Evolutionary conservation across 352 stramenopile species (phyloP).

Genomic region (Pythium aquatile): DNA sequence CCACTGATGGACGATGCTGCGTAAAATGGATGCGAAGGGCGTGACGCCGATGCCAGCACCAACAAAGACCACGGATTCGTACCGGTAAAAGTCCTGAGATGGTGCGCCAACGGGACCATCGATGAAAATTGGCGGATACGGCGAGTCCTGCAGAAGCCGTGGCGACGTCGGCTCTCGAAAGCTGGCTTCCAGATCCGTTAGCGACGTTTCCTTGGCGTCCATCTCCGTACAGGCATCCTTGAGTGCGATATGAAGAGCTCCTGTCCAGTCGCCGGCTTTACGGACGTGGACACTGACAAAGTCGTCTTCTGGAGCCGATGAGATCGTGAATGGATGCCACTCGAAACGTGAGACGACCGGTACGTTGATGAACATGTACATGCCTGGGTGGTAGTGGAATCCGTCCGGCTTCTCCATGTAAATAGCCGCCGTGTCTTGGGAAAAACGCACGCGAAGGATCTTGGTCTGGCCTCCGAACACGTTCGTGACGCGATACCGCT

Average conservation of each 20-base stretch:
- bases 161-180: slow-evolving; percentile 26
- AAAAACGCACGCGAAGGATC: slow-evolving; percentile 48
- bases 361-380: slow-evolving; percentile 87
- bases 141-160: not conserved
- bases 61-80: slow-evolving; percentile 62
- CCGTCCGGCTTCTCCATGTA: slow-evolving; percentile 64
- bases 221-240: slow-evolving; percentile 31
- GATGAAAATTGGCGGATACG: slow-evolving; percentile 52
- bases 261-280: slow-evolving; percentile 69
- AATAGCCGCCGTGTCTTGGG: slow-evolving; percentile 54
- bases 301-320: slow-evolving; percentile 71
- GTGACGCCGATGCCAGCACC: slow-evolving; percentile 39
- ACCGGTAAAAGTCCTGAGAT: slow-evolving; percentile 61
- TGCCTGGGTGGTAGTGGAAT: slow-evolving; percentile 62
- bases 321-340: slow-evolving; percentile 91
- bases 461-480: slow-evolving; percentile 51
- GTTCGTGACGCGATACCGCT: slow-evolving; percentile 56
- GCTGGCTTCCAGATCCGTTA: slow-evolving; percentile 32
- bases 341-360: slow-evolving; percentile 70
- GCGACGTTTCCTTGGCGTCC: slow-evolving; percentile 1
- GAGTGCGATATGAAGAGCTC: slow-evolving; percentile 45
- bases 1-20: slow-evolving; percentile 63
- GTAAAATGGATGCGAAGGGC: slow-evolving; percentile 51
- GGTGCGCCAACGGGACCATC: slow-evolving; percentile 61
- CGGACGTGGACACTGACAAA: slow-evolving; percentile 72